A percentile compares a stretch with the other conserved stretches of the same genome.
phyloP scores from a whole-genome alignment of 78 protist genomes.

The Chrysochromulina tobinii region DNA sequence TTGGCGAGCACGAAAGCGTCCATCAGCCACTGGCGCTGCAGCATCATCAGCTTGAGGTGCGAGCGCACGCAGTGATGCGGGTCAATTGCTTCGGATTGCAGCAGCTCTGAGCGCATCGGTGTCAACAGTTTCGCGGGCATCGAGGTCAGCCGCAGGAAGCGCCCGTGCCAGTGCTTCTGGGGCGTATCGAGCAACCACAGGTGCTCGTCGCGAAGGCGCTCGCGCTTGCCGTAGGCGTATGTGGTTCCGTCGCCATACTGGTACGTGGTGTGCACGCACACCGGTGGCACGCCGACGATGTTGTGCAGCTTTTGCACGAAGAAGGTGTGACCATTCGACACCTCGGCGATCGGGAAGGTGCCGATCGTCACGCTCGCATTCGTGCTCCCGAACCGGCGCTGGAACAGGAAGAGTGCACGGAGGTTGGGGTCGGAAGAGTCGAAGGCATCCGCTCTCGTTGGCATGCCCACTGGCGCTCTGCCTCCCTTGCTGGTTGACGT shows the following conservation, averaged over 20 bases:
- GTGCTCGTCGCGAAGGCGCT: constrained; percentile 26
- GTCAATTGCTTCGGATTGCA: not conserved
- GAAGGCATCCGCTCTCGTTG: not conserved
- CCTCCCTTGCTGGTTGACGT: too few species aligned
- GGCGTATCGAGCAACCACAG: not conserved
- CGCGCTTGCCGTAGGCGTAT: constrained; percentile 22
- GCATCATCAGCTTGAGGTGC: not conserved
- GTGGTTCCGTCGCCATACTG: not conserved
- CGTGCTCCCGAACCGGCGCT: not conserved
- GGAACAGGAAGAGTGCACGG: not conserved
- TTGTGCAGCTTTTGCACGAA: not conserved
- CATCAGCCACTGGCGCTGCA: constrained; percentile 23
- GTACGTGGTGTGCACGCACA: constrained; percentile 10
- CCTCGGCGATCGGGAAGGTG: constrained; percentile 18
- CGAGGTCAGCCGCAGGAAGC: not conserved
- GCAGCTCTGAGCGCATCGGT: not conserved
- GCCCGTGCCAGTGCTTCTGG: not conserved
- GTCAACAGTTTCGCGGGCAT: not conserved
- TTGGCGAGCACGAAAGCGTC: not conserved
- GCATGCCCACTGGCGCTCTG: not conserved
- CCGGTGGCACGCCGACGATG: not conserved
- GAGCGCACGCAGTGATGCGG: not conserved
- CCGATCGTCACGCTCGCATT: not conserved
- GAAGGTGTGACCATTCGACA: constrained; percentile 12
- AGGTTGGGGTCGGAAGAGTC: not conserved